Evolutionary conservation across 305 asterid genomes (phyloP).

Genomic region (Andrographis paniculata): DNA sequence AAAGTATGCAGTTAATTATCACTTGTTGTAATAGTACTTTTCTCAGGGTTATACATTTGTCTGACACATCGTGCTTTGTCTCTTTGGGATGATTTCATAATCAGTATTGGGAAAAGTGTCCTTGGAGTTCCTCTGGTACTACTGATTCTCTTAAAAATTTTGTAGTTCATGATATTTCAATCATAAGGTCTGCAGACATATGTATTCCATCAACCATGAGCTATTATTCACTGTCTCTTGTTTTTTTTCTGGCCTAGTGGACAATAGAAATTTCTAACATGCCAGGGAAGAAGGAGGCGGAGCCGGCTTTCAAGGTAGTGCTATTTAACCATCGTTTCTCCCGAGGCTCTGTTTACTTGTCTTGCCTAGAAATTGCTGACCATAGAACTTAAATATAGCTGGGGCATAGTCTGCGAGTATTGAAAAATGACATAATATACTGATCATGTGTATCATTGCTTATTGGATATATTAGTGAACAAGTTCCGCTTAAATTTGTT

Average conservation of each 20-base stretch:
- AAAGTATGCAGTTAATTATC: background rate
- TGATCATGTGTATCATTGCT: no score
- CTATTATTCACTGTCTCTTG: background rate
- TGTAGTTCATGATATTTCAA: background rate
- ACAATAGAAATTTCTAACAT: slow-evolving; percentile 80
- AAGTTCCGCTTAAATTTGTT: background rate
- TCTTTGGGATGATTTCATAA: slow-evolving; percentile 38
- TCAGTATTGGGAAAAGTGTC: slow-evolving; percentile 91
- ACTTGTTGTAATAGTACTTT: background rate
- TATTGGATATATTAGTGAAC: no score
- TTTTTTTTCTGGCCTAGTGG: slow-evolving; percentile 39
- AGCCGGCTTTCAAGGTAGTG: slow-evolving; percentile 94
- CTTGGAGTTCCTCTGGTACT: slow-evolving; percentile 81
- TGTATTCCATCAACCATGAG: background rate
- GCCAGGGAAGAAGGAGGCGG: slow-evolving; percentile 77
- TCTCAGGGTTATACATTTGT: background rate
- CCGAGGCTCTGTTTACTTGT: slow-evolving; percentile 7
- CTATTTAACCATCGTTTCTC: slow-evolving; percentile 6
- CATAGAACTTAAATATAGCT: background rate
- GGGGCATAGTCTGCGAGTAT: background rate
- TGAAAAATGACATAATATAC: background rate
- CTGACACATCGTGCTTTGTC: slow-evolving; percentile 33
- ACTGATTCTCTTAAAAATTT: slow-evolving; percentile 11
- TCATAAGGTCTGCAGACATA: background rate
- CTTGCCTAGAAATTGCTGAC: background rate